Evolutionary conservation across 495 filamentous ascomycete genomes (phyloP), one percentile per base, ranked within the genome.

Genomic region (Trichocladium antarcticum): DNA sequence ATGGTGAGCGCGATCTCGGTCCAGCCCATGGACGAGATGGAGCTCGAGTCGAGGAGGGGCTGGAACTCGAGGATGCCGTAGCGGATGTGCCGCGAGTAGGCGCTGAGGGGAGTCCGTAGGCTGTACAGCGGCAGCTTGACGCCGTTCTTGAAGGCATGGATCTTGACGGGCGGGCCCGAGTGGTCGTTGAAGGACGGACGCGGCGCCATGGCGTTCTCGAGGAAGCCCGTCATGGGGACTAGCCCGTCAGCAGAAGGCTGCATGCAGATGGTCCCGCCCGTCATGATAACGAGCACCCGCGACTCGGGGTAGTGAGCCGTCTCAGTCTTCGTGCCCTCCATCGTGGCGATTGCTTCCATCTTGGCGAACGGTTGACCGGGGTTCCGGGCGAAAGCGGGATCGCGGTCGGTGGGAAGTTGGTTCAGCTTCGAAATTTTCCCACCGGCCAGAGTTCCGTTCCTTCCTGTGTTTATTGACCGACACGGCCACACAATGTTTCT

Each of bases 261-360:
- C 92, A 98, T 98, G 67, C 89, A 96, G 48, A 98, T 97, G 1
- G 92, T 97, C 16, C 92, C 92, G 39, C 92, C 89, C 12, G 89
- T 95, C 77, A 90, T 90, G 67, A 95, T 86, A 51, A 95, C 83
- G 47, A 95, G 71, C 7, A 95, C 85, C 47, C 87, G 73, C 0
- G 86, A 85, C 63, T 95, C 89, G 1, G 79, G 78, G 50, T 66
- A 69, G 24, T 53, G 65, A 29, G 62, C 35, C n/a, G n/a, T n/a
- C 42, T 62, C 56, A 39, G 59, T 50, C 10, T 39, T 51, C 4
- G 51, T 53, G 38, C 56, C 46, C 43, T 63, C 60, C 50, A 57
- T 50, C 44, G 63, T 50, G 14, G 53, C 17, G 8, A 51, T 19
- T 2, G 44, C 53, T 12, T 58, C 58, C 62, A 65, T 63, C 32